Base-by-base conservation (phyloP, 2,329 filamentous ascomycete genomes). In the Pseudogymnoascus sp. region DNA sequence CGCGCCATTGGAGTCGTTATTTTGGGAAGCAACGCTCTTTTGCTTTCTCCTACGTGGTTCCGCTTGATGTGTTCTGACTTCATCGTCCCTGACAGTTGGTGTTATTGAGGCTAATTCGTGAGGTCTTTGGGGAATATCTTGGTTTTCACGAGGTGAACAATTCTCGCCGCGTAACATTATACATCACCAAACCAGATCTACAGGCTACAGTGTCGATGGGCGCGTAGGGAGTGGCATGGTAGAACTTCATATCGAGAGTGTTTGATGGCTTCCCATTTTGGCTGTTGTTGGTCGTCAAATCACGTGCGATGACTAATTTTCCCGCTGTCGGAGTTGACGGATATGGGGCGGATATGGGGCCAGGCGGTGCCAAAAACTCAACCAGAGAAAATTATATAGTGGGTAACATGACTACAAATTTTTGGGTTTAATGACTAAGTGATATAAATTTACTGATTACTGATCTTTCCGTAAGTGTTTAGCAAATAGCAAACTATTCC, bases 251-350 rank as follows among this genome's bases (percentile, higher is more conserved):
- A 45, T 23, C 28, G 28, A 25, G 37, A 12, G 9, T 33, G 12
- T 33, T 5, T 55, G 49, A 14, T 33, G 28, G 28, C 9, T 55
- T 33, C 49, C n/a, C 3, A 21, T 12, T 55, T 55, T 55, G 49
- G 28, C 11, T 4, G 9, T 14, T 3, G 28, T 14, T 14, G 16
- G 28, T 55, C 5, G 12, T 14, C n/a, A 7, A 18, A 35, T 55
- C 49, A 55, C 49, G 49, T 55, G 49, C 49, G 49, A 8, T 35
- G 49, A 55, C 49, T 55, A 55, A 55, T 55, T 33, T 35, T 55
- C 16, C 43, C 25, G 25, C 8, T 33, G 9, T 18, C 45, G n/a
- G 25, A 55, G 43, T 28, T 31, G 41, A 12, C 41, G 21, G 21
- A 25, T 11, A 31, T 55, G 25, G n/a, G 45, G 8, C 41, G 21